These are phyloP conservation scores for Nicotiana attenuata DNA, from an alignment of 257 asterid genomes.

Conservation along the genomic window DNA sequence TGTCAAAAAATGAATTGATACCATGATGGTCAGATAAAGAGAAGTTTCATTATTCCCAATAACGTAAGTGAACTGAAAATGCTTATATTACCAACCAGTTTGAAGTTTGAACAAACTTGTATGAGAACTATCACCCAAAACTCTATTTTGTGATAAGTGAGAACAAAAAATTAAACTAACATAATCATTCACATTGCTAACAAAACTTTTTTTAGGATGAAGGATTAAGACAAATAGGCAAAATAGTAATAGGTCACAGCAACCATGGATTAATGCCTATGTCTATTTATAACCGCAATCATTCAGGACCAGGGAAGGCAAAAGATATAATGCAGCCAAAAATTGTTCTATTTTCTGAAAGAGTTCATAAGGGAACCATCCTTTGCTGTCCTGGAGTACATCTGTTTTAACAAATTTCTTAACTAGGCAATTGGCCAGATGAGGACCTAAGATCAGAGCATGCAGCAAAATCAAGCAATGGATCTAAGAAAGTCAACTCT, in stretches of 20 bases:
- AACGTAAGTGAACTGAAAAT: not conserved
- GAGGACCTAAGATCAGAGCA: not conserved
- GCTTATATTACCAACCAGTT: not conserved
- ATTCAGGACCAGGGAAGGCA: not conserved
- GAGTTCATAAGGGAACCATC: not conserved
- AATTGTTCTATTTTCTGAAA: not conserved
- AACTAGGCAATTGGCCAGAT: not conserved
- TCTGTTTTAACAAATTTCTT: not conserved
- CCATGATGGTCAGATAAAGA: constrained; percentile 2
- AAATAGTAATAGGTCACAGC: not conserved
- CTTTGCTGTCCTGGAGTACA: not conserved
- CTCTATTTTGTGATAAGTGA: not conserved
- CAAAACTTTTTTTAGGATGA: not conserved
- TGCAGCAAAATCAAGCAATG: not conserved
- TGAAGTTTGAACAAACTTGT: not conserved
- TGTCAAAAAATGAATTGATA: not conserved
- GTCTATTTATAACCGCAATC: not conserved
- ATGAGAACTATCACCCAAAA: not conserved
- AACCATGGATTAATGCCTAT: not conserved
- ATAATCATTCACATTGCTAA: not conserved
- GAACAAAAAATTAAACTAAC: not conserved
- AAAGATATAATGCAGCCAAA: not conserved
- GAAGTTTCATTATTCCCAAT: not conserved
- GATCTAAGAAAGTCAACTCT: constrained; percentile 4
- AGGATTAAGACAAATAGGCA: not conserved